Evolutionary conservation across 148 eudicot genomes (phyloP), one percentile per base, ranked within the genome.

Genomic region (Persicaria tinctoria): DNA sequence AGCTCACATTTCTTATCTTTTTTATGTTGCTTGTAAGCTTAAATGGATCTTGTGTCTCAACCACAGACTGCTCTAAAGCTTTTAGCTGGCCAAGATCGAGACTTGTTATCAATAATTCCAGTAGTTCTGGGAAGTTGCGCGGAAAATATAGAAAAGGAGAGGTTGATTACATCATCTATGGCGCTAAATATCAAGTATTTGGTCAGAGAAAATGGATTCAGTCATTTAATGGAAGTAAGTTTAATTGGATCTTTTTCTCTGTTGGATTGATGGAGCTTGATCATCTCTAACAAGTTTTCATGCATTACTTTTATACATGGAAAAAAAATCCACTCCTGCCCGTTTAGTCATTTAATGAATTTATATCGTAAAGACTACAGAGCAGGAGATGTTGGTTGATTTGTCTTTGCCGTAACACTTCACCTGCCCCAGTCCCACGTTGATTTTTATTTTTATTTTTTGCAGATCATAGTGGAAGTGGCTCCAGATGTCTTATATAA

Each of bases 141-240:
- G 76, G 90, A 82, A 72, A 82, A 79, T 70, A 68, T 77, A 20
- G 82, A 51, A 32, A 86, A 86, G 66, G 88, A 82, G 64, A 83
- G 79, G 76, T 78, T 81, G 23, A 82, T 87, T 60, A 80, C 81
- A 63, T 81, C 38, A 55, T 63, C 56, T 45, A 73, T 80, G 51
- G 90, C 56, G 75, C 83, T 78, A 71, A 86, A 86, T 69, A 81
- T 95, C 82, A 77, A 84, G 46, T 76, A 82, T 55, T 78, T 85
- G 75, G 68, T 87, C 84, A 93, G 90, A 82, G 91, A 90, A 87
- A 84, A 80, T 89, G 92, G 96, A 71, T 95, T 78, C 74, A 89
- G 96, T 83, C 98, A 85, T 90, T 84, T 95, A 75, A 90, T 92
- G 97, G 98, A 92, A 97, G 98, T 95, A 82, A 75, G 79, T 12